Percentiles rank a stretch among this genome's conserved stretches.
Conservation (phyloP, 345 rosid species). For the Conringia planisiliqua region DNA sequence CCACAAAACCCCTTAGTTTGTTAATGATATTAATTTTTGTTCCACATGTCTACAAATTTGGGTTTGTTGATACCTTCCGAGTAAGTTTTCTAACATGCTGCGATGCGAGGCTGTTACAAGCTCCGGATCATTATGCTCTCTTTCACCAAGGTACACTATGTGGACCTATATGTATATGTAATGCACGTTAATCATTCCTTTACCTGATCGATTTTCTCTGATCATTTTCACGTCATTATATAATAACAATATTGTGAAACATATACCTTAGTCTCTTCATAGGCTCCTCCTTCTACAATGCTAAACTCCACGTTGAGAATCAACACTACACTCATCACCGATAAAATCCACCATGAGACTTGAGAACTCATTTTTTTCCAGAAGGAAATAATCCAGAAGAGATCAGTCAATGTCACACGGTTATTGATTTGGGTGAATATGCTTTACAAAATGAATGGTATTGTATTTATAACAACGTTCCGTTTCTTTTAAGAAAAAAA, state of each 20-base stretch:
- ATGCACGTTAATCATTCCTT: neutral
- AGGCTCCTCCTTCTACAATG: neutral
- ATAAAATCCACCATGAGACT: neutral
- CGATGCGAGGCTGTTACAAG: slow-evolving; percentile 47
- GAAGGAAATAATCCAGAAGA: neutral
- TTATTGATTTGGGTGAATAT: neutral
- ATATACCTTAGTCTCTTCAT: slow-evolving; percentile 21
- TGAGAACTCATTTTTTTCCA: neutral
- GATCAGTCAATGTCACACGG: neutral
- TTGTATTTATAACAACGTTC: neutral
- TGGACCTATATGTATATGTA: slow-evolving; percentile 40
- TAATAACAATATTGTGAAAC: neutral
- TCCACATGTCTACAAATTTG: neutral
- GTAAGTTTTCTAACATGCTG: slow-evolving; percentile 49
- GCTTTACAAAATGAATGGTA: neutral
- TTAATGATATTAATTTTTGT: neutral
- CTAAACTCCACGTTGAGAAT: neutral
- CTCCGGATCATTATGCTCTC: slow-evolving; percentile 41
- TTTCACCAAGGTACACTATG: slow-evolving; percentile 56
- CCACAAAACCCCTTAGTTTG: neutral
- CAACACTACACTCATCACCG: neutral
- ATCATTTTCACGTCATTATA: neutral
- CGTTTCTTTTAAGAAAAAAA: neutral
- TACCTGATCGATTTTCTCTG: neutral
- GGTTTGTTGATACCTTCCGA: slow-evolving; percentile 50